Base-by-base conservation (phyloP, 2,329 filamentous ascomycete species). In the Microcyclospora tardicrescens region DNA sequence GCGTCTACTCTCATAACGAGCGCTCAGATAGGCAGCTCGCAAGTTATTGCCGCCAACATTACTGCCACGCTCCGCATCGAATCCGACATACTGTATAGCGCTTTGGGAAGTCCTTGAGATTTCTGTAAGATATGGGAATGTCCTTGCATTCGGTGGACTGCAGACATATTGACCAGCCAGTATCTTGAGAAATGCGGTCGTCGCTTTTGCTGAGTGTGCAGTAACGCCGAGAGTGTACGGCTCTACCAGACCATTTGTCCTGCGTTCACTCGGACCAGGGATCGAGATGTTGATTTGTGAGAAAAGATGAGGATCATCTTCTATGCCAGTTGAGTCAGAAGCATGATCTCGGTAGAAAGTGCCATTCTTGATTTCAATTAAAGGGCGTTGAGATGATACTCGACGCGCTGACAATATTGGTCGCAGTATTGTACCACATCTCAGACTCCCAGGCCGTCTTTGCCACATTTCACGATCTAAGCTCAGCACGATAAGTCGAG, bases 51-150 rank as follows among this genome's bases (percentile, higher is more conserved):
- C 69, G 5, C 73, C 63, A 11, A 73, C 63, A 27, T 35, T 45
- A 35, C 68, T 63, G 5, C 71, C 70, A 16, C 76, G 71, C 49
- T 87, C 82, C 2, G 76, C 77, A 54, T 85, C 83, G 54, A 96
- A 96, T 0, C 91, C 89, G 9, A 96, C 86, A 66, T 94, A 89
- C 50, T 80, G 79, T 41, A 98, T 81, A 0, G 85, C 85, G 47
- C 70, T 69, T 10, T 68, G 67, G 0, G 81, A 75, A 67, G 68
- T 50, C 63, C 69, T 35, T 74, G 69, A 2, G 72, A 75, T 11
- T 3, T 50, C 47, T 1, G 79, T 72, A 2, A 96, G 71, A 55
- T 81, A 83, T 0, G 91, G 91, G 55, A 79, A 95, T 6, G 77
- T 76, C 34, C 87, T 73, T 2, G 84, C 80, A 3, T 68, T 72